A percentile compares a stretch with the other conserved stretches of the same genome.
Conservation (phyloP, 2,329 filamentous ascomycete genomes). For the Fusarium liriodendri region DNA sequence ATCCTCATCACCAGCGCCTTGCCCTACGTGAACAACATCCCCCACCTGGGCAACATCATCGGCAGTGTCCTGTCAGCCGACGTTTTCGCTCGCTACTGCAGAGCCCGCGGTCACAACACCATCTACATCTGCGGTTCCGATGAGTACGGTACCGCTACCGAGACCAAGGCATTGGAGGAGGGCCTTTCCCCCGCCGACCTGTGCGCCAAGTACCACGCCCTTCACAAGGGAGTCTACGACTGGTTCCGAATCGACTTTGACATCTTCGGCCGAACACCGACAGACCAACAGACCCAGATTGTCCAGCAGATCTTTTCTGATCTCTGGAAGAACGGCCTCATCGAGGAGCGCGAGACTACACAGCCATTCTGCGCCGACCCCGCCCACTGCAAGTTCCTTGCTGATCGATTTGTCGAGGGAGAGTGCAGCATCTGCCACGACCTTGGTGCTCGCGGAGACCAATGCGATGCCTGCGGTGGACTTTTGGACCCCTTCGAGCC, state of each 20-base stretch:
- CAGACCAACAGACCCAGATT: constrained; percentile 88
- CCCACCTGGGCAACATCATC: constrained; percentile 90
- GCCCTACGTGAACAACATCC: constrained; percentile 80
- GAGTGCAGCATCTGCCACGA: constrained; percentile 81
- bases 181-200: constrained; percentile 84
- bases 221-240: constrained; percentile 91
- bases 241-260: constrained; percentile 98
- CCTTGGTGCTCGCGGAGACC: constrained; percentile 77
- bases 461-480: constrained; percentile 80
- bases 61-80: constrained; percentile 90
- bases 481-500: constrained; percentile 77
- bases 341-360: constrained; percentile 86
- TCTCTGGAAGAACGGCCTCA: constrained; percentile 87
- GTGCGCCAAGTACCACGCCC: constrained; percentile 91
- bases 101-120: constrained; percentile 81
- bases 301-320: constrained; percentile 90
- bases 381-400: constrained; percentile 78
- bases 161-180: constrained; percentile 94
- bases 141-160: constrained; percentile 95
- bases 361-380: constrained; percentile 86
- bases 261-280: constrained; percentile 93
- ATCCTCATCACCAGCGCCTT: constrained; percentile 92
- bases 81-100: constrained; percentile 85
- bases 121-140: constrained; percentile 89
- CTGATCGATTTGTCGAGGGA: constrained; percentile 88